phyloP scores from a whole-genome alignment of 106 monocot genomes.

The Acorus gramineus region DNA sequence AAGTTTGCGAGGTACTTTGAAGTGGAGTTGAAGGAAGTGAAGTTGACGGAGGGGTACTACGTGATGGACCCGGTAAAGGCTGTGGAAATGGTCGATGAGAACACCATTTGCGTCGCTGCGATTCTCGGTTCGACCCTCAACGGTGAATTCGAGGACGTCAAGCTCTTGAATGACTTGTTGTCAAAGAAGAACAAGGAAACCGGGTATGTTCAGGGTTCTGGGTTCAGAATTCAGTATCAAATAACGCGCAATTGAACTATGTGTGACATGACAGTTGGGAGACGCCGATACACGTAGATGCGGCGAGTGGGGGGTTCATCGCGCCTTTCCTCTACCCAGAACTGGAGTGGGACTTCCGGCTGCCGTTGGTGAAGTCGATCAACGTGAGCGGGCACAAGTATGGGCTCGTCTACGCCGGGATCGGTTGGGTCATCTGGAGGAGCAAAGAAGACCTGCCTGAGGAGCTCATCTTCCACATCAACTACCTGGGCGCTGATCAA shows the following conservation, averaged over 20 bases:
- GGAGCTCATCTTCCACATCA: slow-evolving; percentile 40
- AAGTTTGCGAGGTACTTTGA: slow-evolving; percentile 33
- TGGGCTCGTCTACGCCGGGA: slow-evolving; percentile 34
- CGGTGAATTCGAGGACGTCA: slow-evolving; percentile 57
- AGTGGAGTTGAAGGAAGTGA: slow-evolving; percentile 37
- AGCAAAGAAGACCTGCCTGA: slow-evolving; percentile 32
- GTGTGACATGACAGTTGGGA: slow-evolving; percentile 22
- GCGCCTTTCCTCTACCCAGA: slow-evolving; percentile 39
- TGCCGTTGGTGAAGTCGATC: slow-evolving; percentile 36
- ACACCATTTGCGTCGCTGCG: slow-evolving; percentile 51
- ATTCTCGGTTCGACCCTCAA: slow-evolving; percentile 55
- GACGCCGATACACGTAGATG: slow-evolving; percentile 55
- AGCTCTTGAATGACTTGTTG: slow-evolving; percentile 39
- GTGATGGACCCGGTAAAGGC: slow-evolving; percentile 63
- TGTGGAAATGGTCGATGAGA: slow-evolving; percentile 53
- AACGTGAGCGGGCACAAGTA: slow-evolving; percentile 44
- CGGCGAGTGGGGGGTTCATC: slow-evolving; percentile 54
- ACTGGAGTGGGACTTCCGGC: slow-evolving; percentile 33
- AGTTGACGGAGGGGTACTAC: slow-evolving; percentile 33
- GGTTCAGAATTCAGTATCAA: background rate
- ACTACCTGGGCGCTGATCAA: slow-evolving; percentile 38
- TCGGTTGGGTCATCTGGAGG: slow-evolving; percentile 35
- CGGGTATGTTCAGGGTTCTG: slow-evolving; percentile 14
- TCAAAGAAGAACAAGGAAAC: slow-evolving; percentile 29
- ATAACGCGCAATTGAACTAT: background rate